phyloP scores from a whole-genome alignment of 441 rosid genomes.

The Breynia disticha region DNA sequence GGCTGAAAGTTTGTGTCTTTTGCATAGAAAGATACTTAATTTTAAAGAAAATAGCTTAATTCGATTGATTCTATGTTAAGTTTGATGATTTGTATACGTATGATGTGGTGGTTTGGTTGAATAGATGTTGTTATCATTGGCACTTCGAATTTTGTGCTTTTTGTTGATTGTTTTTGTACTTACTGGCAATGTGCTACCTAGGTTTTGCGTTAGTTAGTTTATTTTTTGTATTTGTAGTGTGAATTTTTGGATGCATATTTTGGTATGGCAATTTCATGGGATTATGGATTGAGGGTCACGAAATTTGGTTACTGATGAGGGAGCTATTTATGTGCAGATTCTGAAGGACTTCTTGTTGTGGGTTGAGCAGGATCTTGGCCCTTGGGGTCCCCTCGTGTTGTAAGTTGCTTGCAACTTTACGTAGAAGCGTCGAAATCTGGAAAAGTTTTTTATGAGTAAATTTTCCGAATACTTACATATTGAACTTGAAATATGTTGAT shows the following conservation, averaged over 20 bases:
- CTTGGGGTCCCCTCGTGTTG: conserved; percentile 95
- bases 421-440: no score
- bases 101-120: not conserved
- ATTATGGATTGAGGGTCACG: no score
- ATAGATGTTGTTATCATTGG: not conserved
- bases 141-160: not conserved
- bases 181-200: not conserved
- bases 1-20: no score
- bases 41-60: no score
- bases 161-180: not conserved
- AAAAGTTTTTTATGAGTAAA: no score
- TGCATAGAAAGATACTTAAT: no score
- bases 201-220: not conserved
- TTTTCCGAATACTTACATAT: no score
- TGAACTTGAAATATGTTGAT: not conserved
- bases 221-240: not conserved
- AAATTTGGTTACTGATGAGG: conserved; percentile 1
- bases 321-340: conserved; percentile 39
- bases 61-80: not conserved
- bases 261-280: no score
- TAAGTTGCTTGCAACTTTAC: conserved; percentile 34
- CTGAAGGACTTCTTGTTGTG: conserved; percentile 86
- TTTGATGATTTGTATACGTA: not conserved
- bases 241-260: not conserved
- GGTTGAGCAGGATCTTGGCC: conserved; percentile 93